Percentiles rank a stretch among this genome's conserved stretches.
Conservation (phyloP, 148 eudicot species). For the Oxyria digyna region DNA sequence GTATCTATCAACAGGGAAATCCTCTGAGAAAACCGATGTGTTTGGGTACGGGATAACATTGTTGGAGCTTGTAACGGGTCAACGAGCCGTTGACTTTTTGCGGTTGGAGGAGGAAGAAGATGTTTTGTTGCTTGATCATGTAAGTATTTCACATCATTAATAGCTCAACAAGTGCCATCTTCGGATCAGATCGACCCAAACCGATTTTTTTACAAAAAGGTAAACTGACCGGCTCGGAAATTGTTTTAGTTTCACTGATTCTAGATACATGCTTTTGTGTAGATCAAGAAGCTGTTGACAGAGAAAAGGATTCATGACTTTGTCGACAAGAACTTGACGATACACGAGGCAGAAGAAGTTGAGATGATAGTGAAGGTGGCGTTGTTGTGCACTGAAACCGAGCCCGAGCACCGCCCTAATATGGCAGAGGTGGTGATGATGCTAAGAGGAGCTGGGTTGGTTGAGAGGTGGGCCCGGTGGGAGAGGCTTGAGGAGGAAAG, state of each 20-base stretch:
- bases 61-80: slow-evolving; percentile 83
- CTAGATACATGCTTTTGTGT: too few relatives aligned
- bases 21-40: slow-evolving; percentile 92
- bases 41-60: slow-evolving; percentile 94
- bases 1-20: slow-evolving; percentile 85
- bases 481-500: slow-evolving; percentile 66
- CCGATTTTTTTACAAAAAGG: too few relatives aligned
- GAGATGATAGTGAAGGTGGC: slow-evolving; percentile 72
- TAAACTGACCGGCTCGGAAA: too few relatives aligned
- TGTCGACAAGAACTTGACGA: slow-evolving; percentile 57
- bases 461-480: slow-evolving; percentile 83
- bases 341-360: slow-evolving; percentile 52
- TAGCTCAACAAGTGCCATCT: too few relatives aligned
- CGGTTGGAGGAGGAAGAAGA: slow-evolving; percentile 96
- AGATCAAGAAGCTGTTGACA: slow-evolving; percentile 72
- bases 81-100: slow-evolving; percentile 86
- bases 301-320: slow-evolving; percentile 60
- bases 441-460: slow-evolving; percentile 69
- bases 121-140: slow-evolving; percentile 84
- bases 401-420: slow-evolving; percentile 82
- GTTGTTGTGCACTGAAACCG: slow-evolving; percentile 72
- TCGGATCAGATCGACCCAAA: too few relatives aligned
- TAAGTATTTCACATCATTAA: too few relatives aligned
- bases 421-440: slow-evolving; percentile 76
- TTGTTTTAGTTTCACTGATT: too few relatives aligned